These are phyloP conservation scores for Flaveria linearis DNA, from an alignment of 129 eudicot genomes.

Conservation along the genomic window DNA sequence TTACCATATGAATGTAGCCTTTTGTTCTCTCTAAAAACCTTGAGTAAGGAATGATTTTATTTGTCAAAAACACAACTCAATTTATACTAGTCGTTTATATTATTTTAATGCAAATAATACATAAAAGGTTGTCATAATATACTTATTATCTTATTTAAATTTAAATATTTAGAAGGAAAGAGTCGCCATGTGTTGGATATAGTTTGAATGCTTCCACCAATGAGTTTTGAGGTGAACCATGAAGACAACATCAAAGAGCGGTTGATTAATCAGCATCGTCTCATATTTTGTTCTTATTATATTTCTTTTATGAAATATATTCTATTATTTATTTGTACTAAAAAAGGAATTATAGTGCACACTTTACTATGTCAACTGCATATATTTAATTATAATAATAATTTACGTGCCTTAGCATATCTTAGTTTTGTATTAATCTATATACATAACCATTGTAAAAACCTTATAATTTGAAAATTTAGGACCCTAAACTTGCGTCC, in stretches of 20 bases:
- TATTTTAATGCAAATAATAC: conserved; percentile 35
- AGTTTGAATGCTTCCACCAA: conserved; percentile 38
- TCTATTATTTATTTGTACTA: neutral
- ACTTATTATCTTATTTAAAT: neutral
- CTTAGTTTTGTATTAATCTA: neutral
- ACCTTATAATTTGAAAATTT: no score
- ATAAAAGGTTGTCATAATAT: conserved; percentile 26
- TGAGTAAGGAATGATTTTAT: neutral
- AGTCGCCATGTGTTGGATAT: conserved; percentile 13
- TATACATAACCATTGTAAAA: no score
- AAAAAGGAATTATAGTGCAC: no score
- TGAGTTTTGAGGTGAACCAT: conserved; percentile 18
- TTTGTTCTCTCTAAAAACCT: neutral
- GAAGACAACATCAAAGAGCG: conserved; percentile 24
- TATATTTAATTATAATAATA: neutral
- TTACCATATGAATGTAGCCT: conserved; percentile 27
- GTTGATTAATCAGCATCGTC: neutral
- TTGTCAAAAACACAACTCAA: conserved; percentile 3
- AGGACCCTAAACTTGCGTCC: no score
- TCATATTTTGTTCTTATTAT: neutral
- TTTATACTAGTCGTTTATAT: conserved; percentile 20
- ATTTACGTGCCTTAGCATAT: neutral
- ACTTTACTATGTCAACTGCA: neutral
- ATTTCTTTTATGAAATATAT: neutral
- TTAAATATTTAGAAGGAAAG: neutral